Conservation (phyloP, 768 basidiomycete genomes). For the Boletus speciosus region DNA sequence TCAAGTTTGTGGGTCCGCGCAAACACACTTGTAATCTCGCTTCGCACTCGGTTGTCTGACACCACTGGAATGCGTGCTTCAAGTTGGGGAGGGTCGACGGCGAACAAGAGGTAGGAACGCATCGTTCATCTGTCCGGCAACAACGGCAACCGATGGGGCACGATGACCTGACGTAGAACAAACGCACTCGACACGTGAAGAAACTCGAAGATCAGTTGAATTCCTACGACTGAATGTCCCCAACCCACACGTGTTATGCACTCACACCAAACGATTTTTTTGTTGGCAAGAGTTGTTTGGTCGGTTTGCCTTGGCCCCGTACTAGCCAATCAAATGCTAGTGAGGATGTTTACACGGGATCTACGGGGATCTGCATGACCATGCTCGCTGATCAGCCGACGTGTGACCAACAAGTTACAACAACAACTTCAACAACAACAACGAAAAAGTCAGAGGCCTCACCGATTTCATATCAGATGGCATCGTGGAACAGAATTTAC, state of each 20-base stretch:
- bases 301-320: background rate
- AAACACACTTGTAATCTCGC: background rate
- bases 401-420: background rate
- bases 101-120: background rate
- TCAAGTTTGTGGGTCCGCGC: background rate
- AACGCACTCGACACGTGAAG: background rate
- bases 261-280: background rate
- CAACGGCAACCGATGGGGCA: background rate
- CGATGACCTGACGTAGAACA: too few species aligned
- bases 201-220: too few species aligned
- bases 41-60: background rate
- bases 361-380: conserved; percentile 10
- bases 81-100: background rate
- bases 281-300: background rate
- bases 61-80: background rate
- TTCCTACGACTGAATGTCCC: background rate
- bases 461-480: conserved; percentile 20
- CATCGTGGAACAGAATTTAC: conserved; percentile 5
- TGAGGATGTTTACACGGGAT: background rate
- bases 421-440: background rate
- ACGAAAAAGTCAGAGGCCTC: background rate
- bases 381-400: conserved; percentile 11
- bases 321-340: background rate
- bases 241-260: too few species aligned
- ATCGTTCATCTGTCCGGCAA: background rate